These are phyloP conservation scores for Triticum timopheevii DNA, from an alignment of 176 grass and related monocot genomes.

Conservation along the genomic window DNA sequence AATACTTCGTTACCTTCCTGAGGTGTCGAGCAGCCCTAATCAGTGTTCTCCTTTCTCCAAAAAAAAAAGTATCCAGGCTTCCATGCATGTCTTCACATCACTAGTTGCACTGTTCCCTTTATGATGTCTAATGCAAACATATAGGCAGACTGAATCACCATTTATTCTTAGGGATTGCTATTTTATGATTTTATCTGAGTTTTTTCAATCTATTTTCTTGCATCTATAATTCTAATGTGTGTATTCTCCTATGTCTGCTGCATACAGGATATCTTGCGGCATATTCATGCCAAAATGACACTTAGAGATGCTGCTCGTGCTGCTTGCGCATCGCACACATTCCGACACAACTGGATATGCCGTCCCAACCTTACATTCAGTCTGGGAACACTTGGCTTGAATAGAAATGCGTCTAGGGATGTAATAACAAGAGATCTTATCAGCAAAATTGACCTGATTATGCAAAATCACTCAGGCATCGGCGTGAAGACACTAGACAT, in stretches of 20 bases:
- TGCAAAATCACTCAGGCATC: constrained; percentile 19
- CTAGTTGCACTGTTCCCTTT: not conserved
- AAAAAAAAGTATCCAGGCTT: not conserved
- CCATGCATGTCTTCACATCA: not conserved
- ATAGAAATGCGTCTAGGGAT: not conserved
- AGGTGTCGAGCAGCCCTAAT: not conserved
- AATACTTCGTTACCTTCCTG: not conserved
- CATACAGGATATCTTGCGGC: constrained; percentile 13
- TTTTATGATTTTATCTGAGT: not conserved
- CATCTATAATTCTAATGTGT: not conserved
- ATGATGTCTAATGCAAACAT: not conserved
- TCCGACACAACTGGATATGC: not conserved
- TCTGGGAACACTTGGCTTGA: not conserved
- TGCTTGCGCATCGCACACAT: constrained; percentile 5
- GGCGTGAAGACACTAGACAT: constrained; percentile 4
- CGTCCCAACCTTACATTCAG: not conserved
- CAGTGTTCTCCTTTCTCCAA: not conserved
- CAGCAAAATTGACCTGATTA: not conserved
- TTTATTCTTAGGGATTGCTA: not conserved
- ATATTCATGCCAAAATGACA: constrained; percentile 12
- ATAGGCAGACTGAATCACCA: not conserved
- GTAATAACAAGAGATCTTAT: not conserved
- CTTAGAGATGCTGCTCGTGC: constrained; percentile 24
- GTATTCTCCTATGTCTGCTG: not conserved
- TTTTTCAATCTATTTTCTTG: constrained; percentile 4